Evolutionary conservation across 108 stramenopile species (phyloP).

Genomic region (Bacterosira constricta): DNA sequence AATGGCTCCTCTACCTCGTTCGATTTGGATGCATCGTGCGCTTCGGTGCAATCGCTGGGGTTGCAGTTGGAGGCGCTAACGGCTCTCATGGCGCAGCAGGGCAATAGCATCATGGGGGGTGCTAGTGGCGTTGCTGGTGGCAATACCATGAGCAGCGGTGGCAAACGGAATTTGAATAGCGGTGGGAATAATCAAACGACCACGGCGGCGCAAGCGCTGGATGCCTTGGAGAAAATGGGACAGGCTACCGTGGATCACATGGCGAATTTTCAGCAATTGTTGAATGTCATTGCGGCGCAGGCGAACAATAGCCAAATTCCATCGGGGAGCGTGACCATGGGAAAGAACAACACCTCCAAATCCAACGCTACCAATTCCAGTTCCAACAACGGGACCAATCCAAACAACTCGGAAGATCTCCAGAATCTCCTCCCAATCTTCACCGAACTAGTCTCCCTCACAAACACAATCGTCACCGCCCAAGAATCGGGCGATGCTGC

Average conservation of each 20-base stretch:
- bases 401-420: neutral
- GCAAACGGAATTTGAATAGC: neutral
- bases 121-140: neutral
- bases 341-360: neutral
- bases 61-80: slow-evolving; percentile 3
- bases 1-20: neutral
- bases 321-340: no score
- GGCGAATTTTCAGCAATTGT: slow-evolving; percentile 10
- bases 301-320: neutral
- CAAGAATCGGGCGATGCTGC: neutral
- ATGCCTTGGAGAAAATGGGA: neutral
- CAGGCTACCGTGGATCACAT: neutral
- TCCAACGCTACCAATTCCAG: neutral
- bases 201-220: no score
- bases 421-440: neutral
- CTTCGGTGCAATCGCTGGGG: slow-evolving; percentile 1
- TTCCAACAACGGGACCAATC: neutral
- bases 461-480: neutral
- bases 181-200: neutral
- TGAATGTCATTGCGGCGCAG: neutral
- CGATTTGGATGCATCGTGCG: neutral
- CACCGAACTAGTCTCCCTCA: neutral
- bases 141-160: neutral
- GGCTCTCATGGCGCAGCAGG: slow-evolving; percentile 5
- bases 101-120: neutral